Evolutionary conservation across 148 eudicot genomes (phyloP).

Genomic region (Amaranthus cruentus): DNA sequence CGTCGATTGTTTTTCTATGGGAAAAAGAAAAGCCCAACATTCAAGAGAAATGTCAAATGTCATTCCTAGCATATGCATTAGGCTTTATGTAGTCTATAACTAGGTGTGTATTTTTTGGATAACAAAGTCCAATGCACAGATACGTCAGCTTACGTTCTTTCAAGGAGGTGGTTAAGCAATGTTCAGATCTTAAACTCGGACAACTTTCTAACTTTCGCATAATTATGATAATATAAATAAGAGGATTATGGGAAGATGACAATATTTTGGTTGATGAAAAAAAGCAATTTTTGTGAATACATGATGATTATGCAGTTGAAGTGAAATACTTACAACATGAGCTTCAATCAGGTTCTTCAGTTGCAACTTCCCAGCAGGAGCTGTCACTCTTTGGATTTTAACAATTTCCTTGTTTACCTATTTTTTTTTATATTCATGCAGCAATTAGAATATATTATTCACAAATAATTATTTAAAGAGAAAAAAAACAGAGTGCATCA

Average conservation of each 20-base stretch:
- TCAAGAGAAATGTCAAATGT: neutral
- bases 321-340: constrained; percentile 77
- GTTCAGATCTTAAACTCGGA: neutral
- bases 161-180: neutral
- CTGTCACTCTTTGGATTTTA: constrained; percentile 95
- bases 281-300: neutral
- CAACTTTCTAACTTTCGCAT: neutral
- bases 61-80: neutral
- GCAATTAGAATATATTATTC: neutral
- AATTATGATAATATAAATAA: neutral
- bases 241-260: neutral
- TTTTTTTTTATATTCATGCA: constrained; percentile 1
- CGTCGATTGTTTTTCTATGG: neutral
- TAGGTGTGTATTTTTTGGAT: too few species aligned
- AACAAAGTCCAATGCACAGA: neutral
- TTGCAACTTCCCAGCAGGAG: constrained; percentile 96
- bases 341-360: constrained; percentile 89
- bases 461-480: neutral
- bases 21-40: too few species aligned
- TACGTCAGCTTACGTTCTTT: neutral
- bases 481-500: neutral
- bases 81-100: neutral
- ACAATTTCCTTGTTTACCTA: constrained; percentile 98
- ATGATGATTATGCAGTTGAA: constrained; percentile 11
- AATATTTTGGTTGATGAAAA: neutral